These are phyloP conservation scores for Ceratorhiza oryzae-sativae DNA, from an alignment of 1,284 basidiomycete genomes.

Conservation along the genomic window DNA sequence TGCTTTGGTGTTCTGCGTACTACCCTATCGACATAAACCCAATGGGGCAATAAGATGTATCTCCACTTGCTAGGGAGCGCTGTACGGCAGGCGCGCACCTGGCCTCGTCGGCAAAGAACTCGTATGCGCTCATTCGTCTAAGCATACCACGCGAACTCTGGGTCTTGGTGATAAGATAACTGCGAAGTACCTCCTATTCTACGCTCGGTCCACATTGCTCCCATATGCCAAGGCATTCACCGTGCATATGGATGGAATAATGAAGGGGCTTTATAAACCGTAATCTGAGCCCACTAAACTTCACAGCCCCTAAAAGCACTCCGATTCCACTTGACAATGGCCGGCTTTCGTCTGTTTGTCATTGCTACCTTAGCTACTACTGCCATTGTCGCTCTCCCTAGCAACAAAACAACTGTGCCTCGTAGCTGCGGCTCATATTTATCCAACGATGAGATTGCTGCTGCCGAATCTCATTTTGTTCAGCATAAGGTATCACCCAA, in stretches of 20 bases:
- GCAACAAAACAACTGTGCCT: background rate
- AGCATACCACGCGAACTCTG: too few relatives aligned
- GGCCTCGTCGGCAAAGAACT: too few relatives aligned
- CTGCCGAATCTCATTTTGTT: slow-evolving; percentile 51
- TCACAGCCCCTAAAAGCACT: too few relatives aligned
- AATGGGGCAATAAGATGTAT: background rate
- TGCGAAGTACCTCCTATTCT: background rate
- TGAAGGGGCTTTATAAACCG: too few relatives aligned
- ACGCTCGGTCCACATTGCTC: background rate
- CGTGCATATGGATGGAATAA: too few relatives aligned
- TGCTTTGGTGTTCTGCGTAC: too few relatives aligned
- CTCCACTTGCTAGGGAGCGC: background rate
- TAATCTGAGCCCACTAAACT: too few relatives aligned
- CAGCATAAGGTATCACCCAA: slow-evolving; percentile 11
- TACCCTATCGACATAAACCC: too few relatives aligned
- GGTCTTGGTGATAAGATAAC: background rate
- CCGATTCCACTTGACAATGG: background rate
- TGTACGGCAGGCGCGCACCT: background rate
- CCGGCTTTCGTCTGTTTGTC: background rate
- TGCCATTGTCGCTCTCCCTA: slow-evolving; percentile 5
- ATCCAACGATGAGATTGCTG: background rate
- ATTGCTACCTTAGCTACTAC: background rate
- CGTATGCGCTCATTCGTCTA: too few relatives aligned
- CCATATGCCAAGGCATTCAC: background rate
- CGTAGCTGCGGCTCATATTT: slow-evolving; percentile 27